Conservation (phyloP, 2,329 filamentous ascomycete genomes). For the Arachnomyces sp. region DNA sequence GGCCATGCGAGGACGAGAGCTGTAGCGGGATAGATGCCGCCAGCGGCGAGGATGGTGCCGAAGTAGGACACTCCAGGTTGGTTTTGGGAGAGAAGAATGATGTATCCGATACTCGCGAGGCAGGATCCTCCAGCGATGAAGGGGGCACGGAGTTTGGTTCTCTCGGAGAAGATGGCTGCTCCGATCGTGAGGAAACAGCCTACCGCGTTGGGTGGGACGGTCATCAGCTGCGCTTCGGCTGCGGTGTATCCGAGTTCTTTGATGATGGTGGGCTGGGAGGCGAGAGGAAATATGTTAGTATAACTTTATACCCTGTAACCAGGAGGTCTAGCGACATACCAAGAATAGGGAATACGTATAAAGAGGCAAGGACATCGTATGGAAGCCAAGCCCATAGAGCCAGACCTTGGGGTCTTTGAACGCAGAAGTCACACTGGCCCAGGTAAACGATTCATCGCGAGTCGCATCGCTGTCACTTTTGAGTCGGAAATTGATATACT, state of each 20-base stretch:
- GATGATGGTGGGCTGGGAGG: slow-evolving; percentile 34
- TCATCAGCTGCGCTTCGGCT: slow-evolving; percentile 46
- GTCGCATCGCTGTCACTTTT: slow-evolving; percentile 63
- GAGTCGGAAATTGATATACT: slow-evolving; percentile 55
- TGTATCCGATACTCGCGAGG: slow-evolving; percentile 56
- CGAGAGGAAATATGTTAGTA: neutral
- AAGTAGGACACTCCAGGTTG: slow-evolving; percentile 53
- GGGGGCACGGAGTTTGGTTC: slow-evolving; percentile 48
- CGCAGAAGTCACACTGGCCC: slow-evolving; percentile 57
- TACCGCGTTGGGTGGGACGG: slow-evolving; percentile 58
- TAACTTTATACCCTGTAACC: neutral
- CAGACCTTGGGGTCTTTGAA: slow-evolving; percentile 62
- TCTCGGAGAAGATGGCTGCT: slow-evolving; percentile 56
- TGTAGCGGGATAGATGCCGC: slow-evolving; percentile 57
- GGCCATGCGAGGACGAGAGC: slow-evolving; percentile 62
- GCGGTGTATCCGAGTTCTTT: slow-evolving; percentile 35
- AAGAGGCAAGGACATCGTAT: slow-evolving; percentile 60
- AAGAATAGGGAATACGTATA: slow-evolving; percentile 35
- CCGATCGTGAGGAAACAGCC: slow-evolving; percentile 53
- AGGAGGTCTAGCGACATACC: slow-evolving; percentile 10
- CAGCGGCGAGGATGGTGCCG: slow-evolving; percentile 57
- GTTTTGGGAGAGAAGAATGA: slow-evolving; percentile 49
- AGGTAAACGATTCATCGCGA: slow-evolving; percentile 60
- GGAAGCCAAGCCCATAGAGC: slow-evolving; percentile 65
- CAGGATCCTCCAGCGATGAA: slow-evolving; percentile 55